Conservation (phyloP, 2,329 filamentous ascomycete species). For the Beauveria australis region DNA sequence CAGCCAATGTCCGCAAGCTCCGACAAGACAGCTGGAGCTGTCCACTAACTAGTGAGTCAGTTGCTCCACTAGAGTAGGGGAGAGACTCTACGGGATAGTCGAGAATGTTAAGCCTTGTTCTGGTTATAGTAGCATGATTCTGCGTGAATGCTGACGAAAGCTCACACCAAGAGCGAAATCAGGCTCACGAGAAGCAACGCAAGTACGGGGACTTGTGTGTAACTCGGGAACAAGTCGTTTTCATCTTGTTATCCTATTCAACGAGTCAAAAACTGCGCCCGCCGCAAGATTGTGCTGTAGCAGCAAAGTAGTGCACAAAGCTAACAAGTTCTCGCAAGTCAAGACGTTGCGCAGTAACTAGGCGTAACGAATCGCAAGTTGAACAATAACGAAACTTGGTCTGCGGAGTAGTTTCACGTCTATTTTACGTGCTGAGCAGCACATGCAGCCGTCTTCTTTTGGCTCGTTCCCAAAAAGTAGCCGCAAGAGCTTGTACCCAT, state of each 20-base stretch:
- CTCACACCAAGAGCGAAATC: background rate
- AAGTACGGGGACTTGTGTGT: background rate
- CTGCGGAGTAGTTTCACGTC: constrained; percentile 1
- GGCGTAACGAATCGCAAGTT: too few species aligned
- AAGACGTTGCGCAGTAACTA: background rate
- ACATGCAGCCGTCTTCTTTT: background rate
- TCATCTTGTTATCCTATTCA: background rate
- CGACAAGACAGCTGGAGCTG: background rate
- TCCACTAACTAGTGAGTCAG: background rate
- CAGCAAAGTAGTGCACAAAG: too few species aligned
- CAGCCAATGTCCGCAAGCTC: constrained; percentile 5
- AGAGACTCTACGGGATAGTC: background rate
- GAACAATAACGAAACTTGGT: too few species aligned
- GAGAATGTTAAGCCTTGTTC: background rate
- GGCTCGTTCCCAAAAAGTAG: background rate
- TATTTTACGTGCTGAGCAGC: background rate
- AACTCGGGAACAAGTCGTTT: background rate
- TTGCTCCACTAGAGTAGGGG: background rate
- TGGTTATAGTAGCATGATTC: background rate
- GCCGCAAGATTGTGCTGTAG: background rate
- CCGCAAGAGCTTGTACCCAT: background rate
- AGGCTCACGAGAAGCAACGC: background rate
- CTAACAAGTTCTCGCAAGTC: background rate
- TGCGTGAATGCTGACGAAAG: background rate
- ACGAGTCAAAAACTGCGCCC: background rate